These are phyloP conservation scores for Pythium periplocum DNA, from an alignment of 352 stramenopile species.

Conservation along the genomic window DNA sequence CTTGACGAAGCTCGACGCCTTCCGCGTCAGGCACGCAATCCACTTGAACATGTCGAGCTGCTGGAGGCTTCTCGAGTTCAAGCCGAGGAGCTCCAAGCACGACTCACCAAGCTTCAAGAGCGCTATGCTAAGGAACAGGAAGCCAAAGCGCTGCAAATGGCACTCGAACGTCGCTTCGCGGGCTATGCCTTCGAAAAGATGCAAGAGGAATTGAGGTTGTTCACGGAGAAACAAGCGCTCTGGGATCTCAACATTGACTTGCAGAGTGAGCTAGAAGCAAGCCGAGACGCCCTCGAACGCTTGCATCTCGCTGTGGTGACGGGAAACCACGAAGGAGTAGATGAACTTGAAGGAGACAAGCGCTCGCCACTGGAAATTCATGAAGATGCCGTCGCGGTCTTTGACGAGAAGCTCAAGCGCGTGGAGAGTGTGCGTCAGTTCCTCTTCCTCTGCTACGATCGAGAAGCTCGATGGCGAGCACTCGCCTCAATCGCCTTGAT, in stretches of 20 bases:
- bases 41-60: conserved; percentile 39
- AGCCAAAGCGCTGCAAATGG: conserved; percentile 34
- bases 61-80: conserved; percentile 21
- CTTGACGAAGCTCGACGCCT: conserved; percentile 40
- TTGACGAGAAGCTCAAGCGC: conserved; percentile 44
- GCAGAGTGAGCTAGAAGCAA: conserved; percentile 31
- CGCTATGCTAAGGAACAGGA: conserved; percentile 30
- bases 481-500: conserved; percentile 40
- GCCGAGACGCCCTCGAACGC: conserved; percentile 34
- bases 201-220: conserved; percentile 48
- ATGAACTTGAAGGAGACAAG: conserved; percentile 2
- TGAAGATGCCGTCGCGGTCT: conserved; percentile 31
- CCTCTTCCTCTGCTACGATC: conserved; percentile 58
- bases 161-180: conserved; percentile 39
- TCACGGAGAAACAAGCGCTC: conserved; percentile 53
- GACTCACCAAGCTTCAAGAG: conserved; percentile 16
- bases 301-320: conserved; percentile 26
- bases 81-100: conserved; percentile 18
- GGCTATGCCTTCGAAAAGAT: conserved; percentile 41
- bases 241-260: conserved; percentile 50
- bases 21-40: conserved; percentile 46
- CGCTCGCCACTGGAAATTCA: conserved; percentile 18
- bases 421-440: conserved; percentile 48
- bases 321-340: background rate
- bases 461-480: conserved; percentile 52